Percentiles rank a stretch among this genome's conserved stretches.
Evolutionary conservation across 1,139 yeast species (phyloP).

Genomic region (Saccharomyces hybrid): DNA sequence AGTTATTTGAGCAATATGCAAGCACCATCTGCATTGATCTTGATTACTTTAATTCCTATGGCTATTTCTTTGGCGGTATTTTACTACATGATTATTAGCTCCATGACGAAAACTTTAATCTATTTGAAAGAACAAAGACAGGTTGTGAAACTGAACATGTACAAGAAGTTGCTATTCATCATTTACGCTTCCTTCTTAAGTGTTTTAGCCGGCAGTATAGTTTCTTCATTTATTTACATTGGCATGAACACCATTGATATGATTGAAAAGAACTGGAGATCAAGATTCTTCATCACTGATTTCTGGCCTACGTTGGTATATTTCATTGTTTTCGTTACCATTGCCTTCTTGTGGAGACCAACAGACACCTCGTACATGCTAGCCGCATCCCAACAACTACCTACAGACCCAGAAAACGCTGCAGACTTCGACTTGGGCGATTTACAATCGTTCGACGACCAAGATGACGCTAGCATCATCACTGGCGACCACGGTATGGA

Average conservation of each 20-base stretch:
- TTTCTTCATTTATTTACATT: conserved; percentile 63
- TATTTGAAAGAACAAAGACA: conserved; percentile 79
- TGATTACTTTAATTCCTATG: conserved; percentile 57
- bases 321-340: conserved; percentile 71
- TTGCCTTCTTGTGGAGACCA: conserved; percentile 95
- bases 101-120: conserved; percentile 68
- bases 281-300: conserved; percentile 78
- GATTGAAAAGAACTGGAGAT: conserved; percentile 86
- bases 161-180: conserved; percentile 67
- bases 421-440: conserved; percentile 76
- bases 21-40: conserved; percentile 32
- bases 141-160: conserved; percentile 81
- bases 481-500: conserved; percentile 18
- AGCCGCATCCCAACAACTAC: conserved; percentile 88
- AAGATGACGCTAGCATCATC: conserved; percentile 15
- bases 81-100: conserved; percentile 65
- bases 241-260: conserved; percentile 70
- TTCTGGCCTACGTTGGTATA: conserved; percentile 94
- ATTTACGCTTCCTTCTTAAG: conserved; percentile 59
- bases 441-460: conserved; percentile 42
- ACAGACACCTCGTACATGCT: conserved; percentile 90
- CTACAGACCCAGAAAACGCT: conserved; percentile 68
- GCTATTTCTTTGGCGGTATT: conserved; percentile 62
- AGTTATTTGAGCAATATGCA: conserved; percentile 53
- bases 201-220: conserved; percentile 55